Conservation (phyloP, 2,329 filamentous ascomycete genomes). For the Exophiala spinifera region DNA sequence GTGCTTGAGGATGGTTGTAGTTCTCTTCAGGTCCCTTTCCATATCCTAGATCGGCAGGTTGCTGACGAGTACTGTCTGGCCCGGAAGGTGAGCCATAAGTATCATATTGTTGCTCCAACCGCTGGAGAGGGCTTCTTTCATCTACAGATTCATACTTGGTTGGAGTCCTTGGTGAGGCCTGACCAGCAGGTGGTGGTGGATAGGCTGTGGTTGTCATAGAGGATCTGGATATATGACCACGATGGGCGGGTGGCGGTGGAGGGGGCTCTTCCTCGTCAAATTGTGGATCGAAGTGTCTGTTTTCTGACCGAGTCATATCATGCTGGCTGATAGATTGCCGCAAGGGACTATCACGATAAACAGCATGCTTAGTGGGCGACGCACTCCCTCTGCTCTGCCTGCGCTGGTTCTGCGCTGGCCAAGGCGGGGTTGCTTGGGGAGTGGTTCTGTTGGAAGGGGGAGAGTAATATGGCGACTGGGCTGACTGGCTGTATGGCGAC, state of each 20-base stretch:
- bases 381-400: constrained; percentile 25
- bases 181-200: constrained; percentile 21
- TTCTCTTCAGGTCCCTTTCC: background rate
- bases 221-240: constrained; percentile 17
- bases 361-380: constrained; percentile 27
- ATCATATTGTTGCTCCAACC: constrained; percentile 26
- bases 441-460: constrained; percentile 13
- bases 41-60: constrained; percentile 1
- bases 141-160: constrained; percentile 21
- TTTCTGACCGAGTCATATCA: constrained; percentile 23
- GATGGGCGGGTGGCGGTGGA: constrained; percentile 34
- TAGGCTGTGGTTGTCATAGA: background rate
- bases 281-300: constrained; percentile 17
- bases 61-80: constrained; percentile 3
- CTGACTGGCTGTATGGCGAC: constrained; percentile 3
- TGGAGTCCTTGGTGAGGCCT: constrained; percentile 16
- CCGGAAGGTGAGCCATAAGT: constrained; percentile 19
- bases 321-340: constrained; percentile 31
- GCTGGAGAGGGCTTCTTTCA: constrained; percentile 28
- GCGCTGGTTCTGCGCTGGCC: constrained; percentile 7
- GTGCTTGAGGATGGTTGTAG: constrained; percentile 1
- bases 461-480: constrained; percentile 14
- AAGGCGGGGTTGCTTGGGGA: constrained; percentile 9
- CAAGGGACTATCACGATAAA: constrained; percentile 31
- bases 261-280: constrained; percentile 32